These are phyloP conservation scores for Eimeria tenella DNA, from an alignment of 169 alveolate species.

Conservation along the genomic window DNA sequence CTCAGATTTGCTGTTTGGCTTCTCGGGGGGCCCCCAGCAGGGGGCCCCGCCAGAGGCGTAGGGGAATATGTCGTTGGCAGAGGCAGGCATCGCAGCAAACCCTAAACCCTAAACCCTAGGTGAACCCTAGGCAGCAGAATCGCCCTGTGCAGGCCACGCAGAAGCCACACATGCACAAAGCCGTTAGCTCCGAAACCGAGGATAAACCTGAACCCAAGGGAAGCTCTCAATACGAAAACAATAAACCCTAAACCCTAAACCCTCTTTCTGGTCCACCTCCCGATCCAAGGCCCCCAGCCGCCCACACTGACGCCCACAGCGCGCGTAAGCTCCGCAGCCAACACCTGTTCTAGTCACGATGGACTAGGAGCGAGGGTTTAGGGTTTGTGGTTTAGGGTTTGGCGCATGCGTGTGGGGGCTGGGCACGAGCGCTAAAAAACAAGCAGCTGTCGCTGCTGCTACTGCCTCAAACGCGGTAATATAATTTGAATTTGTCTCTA, in stretches of 20 bases:
- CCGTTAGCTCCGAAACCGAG: background rate
- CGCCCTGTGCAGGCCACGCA: background rate
- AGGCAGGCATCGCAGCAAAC: slow-evolving; percentile 14
- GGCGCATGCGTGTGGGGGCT: slow-evolving; percentile 20
- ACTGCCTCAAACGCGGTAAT: background rate
- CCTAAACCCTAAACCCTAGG: slow-evolving; percentile 22
- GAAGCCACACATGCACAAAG: background rate
- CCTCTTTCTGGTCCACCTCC: no score
- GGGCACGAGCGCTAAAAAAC: background rate
- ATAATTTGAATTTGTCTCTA: background rate
- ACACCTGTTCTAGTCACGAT: no score
- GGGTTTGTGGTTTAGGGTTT: slow-evolving; percentile 26
- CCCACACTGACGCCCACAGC: no score
- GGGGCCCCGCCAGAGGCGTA: background rate
- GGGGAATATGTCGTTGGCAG: background rate
- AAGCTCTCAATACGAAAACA: background rate
- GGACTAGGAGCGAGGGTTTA: background rate
- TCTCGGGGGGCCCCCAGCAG: slow-evolving; percentile 41
- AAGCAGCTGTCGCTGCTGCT: background rate
- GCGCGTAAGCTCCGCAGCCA: no score
- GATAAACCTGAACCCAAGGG: background rate
- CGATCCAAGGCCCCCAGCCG: no score
- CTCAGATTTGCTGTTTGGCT: background rate
- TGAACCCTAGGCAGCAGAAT: background rate
- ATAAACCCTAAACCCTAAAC: background rate